Evolutionary conservation across 23 red algal species (phyloP), one percentile per base, ranked within the genome.

Genomic region (Chondrus crispus): DNA sequence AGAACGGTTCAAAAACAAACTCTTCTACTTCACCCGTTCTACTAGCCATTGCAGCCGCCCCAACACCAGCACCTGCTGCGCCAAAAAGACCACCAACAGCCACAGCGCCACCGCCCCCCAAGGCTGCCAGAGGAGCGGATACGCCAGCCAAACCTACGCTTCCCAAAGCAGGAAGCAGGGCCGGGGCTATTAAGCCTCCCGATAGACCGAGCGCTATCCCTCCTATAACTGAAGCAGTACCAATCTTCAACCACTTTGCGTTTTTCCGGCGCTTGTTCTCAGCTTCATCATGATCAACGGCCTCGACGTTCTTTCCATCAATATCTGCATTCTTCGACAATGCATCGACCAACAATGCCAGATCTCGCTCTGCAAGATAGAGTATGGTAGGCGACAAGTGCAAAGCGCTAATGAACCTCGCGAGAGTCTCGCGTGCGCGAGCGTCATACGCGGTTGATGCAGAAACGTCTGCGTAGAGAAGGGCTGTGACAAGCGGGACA

Each of bases 1-100:
- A n/a, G n/a, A n/a, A n/a, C n/a, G n/a, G n/a, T 63, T 92, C 89
- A 92, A 92, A 92, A 6, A 46, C 37, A 45, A 92, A 92, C 62
- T 92, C 89, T 5, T 92, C 55, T 43, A 92, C 44, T 37, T 73
- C 89, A 8, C 89, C 89, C 4, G 79, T 77, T 41, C 89, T 55
- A 49, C 46, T 72, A 68, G 33, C 39, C 89, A 92, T 92, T 5
- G 89, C 89, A 20, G 89, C 79, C 7, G 89, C 89, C 6, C 89
- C 89, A 22, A 92, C 79, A 13, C 89, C 89, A 73, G 78, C 89
- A 46, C 89, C 89, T n/a, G 77, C 89, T 30, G 79, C 79, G n/a
- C 89, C 89, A 55, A 92, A 92, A 26, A 84, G 57, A 42, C 77
- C 76, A 54, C 77, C 89, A 41, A 92, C 77, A 46, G 89, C 89